Conservation (phyloP, 441 rosid genomes). For the Adansonia grandidieri region DNA sequence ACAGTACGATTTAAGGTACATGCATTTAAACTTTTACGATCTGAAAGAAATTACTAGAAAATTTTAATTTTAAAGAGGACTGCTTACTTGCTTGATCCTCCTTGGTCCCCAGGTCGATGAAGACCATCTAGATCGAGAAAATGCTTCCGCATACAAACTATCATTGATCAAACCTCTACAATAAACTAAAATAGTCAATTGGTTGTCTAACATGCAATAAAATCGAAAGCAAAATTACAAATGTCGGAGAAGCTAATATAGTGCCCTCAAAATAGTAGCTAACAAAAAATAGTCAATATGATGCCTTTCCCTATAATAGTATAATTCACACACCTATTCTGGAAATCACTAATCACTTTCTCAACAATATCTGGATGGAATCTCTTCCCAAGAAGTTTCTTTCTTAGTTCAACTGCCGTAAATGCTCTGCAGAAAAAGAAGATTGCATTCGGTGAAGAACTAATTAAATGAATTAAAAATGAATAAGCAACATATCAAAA, state of each 20-base stretch:
- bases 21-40: neutral
- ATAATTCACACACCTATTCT: constrained; percentile 49
- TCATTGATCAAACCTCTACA: constrained; percentile 81
- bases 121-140: constrained; percentile 83
- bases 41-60: neutral
- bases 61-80: constrained; percentile 20
- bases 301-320: neutral
- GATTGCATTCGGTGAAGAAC: neutral
- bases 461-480: neutral
- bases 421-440: constrained; percentile 54
- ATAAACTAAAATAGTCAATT: constrained; percentile 30
- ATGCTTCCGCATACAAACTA: constrained; percentile 74
- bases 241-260: neutral
- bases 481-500: neutral
- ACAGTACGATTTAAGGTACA: neutral
- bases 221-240: neutral
- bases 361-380: constrained; percentile 51
- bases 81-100: constrained; percentile 80
- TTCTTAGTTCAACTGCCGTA: constrained; percentile 68
- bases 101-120: constrained; percentile 86
- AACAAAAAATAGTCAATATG: constrained; percentile 8
- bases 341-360: constrained; percentile 56
- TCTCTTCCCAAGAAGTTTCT: constrained; percentile 68
- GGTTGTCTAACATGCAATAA: constrained; percentile 8
- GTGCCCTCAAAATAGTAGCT: constrained; percentile 7